Conservation (phyloP, 2,329 filamentous ascomycete species). For the Alternaria rosae region DNA sequence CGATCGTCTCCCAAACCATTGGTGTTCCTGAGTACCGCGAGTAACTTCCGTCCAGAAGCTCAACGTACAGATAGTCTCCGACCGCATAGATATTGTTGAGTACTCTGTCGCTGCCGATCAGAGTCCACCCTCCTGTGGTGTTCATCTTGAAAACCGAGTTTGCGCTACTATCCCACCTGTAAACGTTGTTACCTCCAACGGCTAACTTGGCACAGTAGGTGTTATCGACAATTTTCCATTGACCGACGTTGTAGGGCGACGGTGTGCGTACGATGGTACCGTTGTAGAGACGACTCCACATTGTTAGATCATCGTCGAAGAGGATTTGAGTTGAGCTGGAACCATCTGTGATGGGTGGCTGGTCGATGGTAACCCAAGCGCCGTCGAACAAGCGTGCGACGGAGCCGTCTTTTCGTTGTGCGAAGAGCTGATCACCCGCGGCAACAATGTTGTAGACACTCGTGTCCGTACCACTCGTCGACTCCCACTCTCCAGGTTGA, state of each 20-base stretch:
- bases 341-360: neutral
- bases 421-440: neutral
- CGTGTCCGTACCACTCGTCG: neutral
- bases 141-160: neutral
- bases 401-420: neutral
- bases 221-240: neutral
- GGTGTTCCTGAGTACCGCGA: neutral
- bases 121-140: neutral
- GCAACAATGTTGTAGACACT: neutral
- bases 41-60: neutral
- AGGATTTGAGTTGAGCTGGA: neutral
- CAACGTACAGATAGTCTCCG: neutral
- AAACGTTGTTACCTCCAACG: neutral
- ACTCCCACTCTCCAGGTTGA: neutral
- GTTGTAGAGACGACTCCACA: neutral
- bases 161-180: neutral
- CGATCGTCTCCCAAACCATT: neutral
- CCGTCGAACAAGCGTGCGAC: neutral
- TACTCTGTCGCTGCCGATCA: neutral
- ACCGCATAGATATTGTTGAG: neutral
- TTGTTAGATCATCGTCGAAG: neutral
- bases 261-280: neutral
- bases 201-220: neutral
- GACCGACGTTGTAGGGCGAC: neutral
- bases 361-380: neutral